Conservation (phyloP, 805 yeast genomes). For the Kuraishia piskuri region DNA sequence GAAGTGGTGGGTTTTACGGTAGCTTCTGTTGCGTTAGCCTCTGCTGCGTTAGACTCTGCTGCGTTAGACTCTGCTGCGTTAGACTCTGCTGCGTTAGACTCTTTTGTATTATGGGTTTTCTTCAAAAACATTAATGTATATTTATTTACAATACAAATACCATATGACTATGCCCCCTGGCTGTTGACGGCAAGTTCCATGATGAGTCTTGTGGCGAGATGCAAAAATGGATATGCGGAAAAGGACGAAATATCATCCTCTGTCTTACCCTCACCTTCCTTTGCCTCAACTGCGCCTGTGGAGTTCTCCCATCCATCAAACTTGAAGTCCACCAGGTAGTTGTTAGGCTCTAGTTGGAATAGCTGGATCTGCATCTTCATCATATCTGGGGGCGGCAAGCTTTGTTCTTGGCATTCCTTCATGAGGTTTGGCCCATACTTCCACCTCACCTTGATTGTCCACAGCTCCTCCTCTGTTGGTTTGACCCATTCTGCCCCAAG, state of each 20-base stretch:
- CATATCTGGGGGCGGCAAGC: constrained; percentile 50
- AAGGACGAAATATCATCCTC: constrained; percentile 81
- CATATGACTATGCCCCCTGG: constrained; percentile 33
- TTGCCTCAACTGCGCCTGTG: constrained; percentile 24
- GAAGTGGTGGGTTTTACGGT: no score
- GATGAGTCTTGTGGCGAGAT: constrained; percentile 82
- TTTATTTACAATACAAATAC: neutral
- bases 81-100: no score
- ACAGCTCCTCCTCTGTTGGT: constrained; percentile 88
- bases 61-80: no score
- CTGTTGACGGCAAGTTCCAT: constrained; percentile 97
- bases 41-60: no score
- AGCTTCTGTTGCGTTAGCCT: no score
- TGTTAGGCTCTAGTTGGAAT: constrained; percentile 92
- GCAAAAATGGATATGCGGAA: constrained; percentile 91
- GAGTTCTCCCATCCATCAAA: constrained; percentile 91
- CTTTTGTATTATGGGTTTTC: neutral
- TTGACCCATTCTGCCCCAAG: constrained; percentile 97
- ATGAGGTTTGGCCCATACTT: constrained; percentile 37
- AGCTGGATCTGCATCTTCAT: constrained; percentile 97
- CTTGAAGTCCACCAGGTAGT: constrained; percentile 92
- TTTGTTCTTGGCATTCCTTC: constrained; percentile 5
- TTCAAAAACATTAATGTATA: neutral
- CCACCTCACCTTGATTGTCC: constrained; percentile 97
- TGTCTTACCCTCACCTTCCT: constrained; percentile 14